Percentiles rank a stretch among this genome's conserved stretches.
Conservation (phyloP, 1,284 basidiomycete genomes). For the Fomes fomentarius region DNA sequence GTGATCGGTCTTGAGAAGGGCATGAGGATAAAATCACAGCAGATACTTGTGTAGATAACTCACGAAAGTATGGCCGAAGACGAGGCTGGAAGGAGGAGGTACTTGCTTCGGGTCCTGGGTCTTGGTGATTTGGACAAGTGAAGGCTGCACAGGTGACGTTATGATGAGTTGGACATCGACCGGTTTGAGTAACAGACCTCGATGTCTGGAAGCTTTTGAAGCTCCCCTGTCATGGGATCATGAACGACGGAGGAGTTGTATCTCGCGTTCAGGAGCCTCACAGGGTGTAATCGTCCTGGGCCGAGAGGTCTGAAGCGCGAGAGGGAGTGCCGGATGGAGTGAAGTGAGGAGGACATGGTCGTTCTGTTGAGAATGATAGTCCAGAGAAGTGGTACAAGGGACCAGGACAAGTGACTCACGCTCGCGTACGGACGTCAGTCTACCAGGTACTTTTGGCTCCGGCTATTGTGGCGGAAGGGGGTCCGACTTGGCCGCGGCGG, state of each 20-base stretch:
- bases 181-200: constrained; percentile 25
- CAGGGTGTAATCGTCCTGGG: constrained; percentile 6
- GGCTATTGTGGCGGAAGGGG: no score
- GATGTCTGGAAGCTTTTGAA: constrained; percentile 32
- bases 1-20: constrained; percentile 75
- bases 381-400: not conserved
- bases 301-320: constrained; percentile 6
- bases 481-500: not conserved
- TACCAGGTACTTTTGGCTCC: no score
- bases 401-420: constrained; percentile 6
- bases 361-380: not conserved
- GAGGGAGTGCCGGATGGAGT: constrained; percentile 9
- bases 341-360: constrained; percentile 17
- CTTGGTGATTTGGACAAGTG: constrained; percentile 50
- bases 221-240: constrained; percentile 30
- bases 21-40: not conserved
- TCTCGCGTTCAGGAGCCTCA: constrained; percentile 18
- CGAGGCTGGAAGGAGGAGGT: constrained; percentile 56
- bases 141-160: constrained; percentile 39
- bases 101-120: constrained; percentile 53
- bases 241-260: constrained; percentile 26
- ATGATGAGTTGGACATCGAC: not conserved
- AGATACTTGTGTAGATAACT: constrained; percentile 29
- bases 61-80: constrained; percentile 76
- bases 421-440: no score